phyloP scores from a whole-genome alignment of 208 protist genomes.

The Wallacemonas sp. region DNA sequence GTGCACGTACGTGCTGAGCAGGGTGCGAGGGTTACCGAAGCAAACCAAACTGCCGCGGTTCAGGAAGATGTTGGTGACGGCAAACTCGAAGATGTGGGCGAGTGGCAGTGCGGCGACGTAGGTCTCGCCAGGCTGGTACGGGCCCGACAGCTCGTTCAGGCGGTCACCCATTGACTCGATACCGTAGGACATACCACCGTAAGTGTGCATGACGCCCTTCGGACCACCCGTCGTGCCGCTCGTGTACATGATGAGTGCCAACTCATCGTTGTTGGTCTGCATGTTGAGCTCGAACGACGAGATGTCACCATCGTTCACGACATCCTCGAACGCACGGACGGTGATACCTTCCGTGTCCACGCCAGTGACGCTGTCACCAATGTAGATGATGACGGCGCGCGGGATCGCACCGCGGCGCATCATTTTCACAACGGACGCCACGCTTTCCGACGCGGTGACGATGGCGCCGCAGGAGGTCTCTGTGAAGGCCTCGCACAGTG shows the following conservation, averaged over 20 bases:
- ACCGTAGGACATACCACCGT: slow-evolving; percentile 63
- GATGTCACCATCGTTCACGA: slow-evolving; percentile 43
- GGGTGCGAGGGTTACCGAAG: slow-evolving; percentile 76
- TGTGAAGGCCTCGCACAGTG: slow-evolving; percentile 59
- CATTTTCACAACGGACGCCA: slow-evolving; percentile 38
- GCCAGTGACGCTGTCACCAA: slow-evolving; percentile 47
- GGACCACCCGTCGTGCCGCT: slow-evolving; percentile 90
- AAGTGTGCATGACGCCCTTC: slow-evolving; percentile 88
- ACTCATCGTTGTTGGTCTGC: slow-evolving; percentile 27
- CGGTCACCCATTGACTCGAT: slow-evolving; percentile 48
- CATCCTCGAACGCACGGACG: slow-evolving; percentile 48
- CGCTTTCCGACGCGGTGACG: slow-evolving; percentile 62
- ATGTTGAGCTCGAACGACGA: slow-evolving; percentile 5
- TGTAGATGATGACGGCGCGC: slow-evolving; percentile 58
- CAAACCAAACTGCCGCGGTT: slow-evolving; percentile 59
- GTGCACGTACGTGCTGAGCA: slow-evolving; percentile 59
- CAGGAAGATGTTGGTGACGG: slow-evolving; percentile 73
- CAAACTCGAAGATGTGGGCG: slow-evolving; percentile 94
- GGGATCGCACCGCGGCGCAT: slow-evolving; percentile 35
- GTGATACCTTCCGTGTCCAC: slow-evolving; percentile 32
- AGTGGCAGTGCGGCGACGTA: slow-evolving; percentile 90
- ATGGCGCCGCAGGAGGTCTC: slow-evolving; percentile 64
- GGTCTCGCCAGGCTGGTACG: slow-evolving; percentile 29
- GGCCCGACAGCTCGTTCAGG: slow-evolving; percentile 24
- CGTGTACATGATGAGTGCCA: slow-evolving; percentile 81